Conservation (phyloP, 2,329 filamentous ascomycete species). For the Ceratocystis albifundus region DNA sequence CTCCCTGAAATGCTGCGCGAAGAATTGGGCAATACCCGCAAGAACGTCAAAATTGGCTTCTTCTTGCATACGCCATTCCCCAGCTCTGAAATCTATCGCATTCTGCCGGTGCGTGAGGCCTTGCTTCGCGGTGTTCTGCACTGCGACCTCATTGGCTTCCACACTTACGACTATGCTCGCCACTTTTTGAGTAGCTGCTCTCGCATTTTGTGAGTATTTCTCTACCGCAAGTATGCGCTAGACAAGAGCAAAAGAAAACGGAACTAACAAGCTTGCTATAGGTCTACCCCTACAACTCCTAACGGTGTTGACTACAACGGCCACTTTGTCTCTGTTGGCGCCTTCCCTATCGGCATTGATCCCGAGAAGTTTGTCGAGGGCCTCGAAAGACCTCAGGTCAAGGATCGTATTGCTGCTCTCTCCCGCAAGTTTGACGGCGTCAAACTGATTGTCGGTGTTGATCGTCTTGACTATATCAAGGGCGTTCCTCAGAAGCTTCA, state of each 20-base stretch:
- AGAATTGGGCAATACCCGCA: slow-evolving; percentile 66
- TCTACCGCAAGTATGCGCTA: no score
- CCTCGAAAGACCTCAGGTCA: slow-evolving; percentile 71
- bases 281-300: slow-evolving; percentile 65
- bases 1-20: slow-evolving; percentile 90
- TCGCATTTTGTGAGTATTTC: slow-evolving; percentile 59
- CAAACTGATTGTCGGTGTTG: slow-evolving; percentile 92
- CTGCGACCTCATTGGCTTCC: slow-evolving; percentile 93
- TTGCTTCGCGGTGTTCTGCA: slow-evolving; percentile 78
- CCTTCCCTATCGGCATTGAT: slow-evolving; percentile 96
- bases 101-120: slow-evolving; percentile 81
- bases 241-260: not conserved
- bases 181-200: slow-evolving; percentile 96
- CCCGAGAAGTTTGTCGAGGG: slow-evolving; percentile 92
- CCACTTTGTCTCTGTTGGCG: slow-evolving; percentile 80
- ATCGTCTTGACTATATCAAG: slow-evolving; percentile 97
- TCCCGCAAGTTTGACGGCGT: slow-evolving; percentile 89
- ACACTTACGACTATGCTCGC: slow-evolving; percentile 97
- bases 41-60: slow-evolving; percentile 95
- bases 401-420: slow-evolving; percentile 73
- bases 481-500: slow-evolving; percentile 96
- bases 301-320: slow-evolving; percentile 87
- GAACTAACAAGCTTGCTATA: slow-evolving; percentile 25
- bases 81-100: slow-evolving; percentile 91
- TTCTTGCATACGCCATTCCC: slow-evolving; percentile 97